phyloP scores from a whole-genome alignment of 2,329 filamentous ascomycete species.

The Nigrospora sphaerica region DNA sequence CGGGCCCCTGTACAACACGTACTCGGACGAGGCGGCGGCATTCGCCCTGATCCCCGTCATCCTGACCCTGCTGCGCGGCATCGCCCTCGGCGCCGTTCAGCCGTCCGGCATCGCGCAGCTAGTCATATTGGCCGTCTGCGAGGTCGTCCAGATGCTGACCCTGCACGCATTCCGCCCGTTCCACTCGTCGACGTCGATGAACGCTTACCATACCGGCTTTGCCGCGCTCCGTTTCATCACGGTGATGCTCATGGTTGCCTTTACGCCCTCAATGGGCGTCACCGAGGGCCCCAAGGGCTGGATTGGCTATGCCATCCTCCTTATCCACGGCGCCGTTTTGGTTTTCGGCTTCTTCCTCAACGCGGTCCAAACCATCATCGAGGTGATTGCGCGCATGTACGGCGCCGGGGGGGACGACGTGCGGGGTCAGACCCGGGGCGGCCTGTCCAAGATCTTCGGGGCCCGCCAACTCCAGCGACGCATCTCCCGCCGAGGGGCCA shows the following conservation, averaged over 20 bases:
- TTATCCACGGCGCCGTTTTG: slow-evolving; percentile 78
- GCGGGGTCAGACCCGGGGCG: slow-evolving; percentile 66
- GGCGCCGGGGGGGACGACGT: slow-evolving; percentile 75
- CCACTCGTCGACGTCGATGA: slow-evolving; percentile 90
- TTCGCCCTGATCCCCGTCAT: slow-evolving; percentile 85
- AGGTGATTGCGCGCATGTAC: slow-evolving; percentile 74
- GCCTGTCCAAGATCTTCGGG: slow-evolving; percentile 83
- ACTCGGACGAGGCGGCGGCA: slow-evolving; percentile 83
- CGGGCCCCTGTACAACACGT: slow-evolving; percentile 94
- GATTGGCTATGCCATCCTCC: slow-evolving; percentile 87
- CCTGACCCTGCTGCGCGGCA: slow-evolving; percentile 76
- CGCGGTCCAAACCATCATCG: slow-evolving; percentile 80
- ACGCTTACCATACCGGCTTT: slow-evolving; percentile 86
- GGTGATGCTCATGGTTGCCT: slow-evolving; percentile 71
- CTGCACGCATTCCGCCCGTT: slow-evolving; percentile 88
- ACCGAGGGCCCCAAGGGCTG: slow-evolving; percentile 78
- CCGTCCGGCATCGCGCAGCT: slow-evolving; percentile 89
- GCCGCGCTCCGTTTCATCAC: slow-evolving; percentile 69
- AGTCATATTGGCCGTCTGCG: slow-evolving; percentile 85
- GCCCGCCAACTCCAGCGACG: slow-evolving; percentile 81
- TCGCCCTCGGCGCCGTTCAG: slow-evolving; percentile 89
- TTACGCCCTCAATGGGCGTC: slow-evolving; percentile 76
- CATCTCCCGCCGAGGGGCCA: slow-evolving; percentile 51
- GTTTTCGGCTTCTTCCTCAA: slow-evolving; percentile 92
- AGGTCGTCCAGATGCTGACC: slow-evolving; percentile 83